Evolutionary conservation across 2,329 filamentous ascomycete genomes (phyloP).

Genomic region (Chaetothyriales sp.): DNA sequence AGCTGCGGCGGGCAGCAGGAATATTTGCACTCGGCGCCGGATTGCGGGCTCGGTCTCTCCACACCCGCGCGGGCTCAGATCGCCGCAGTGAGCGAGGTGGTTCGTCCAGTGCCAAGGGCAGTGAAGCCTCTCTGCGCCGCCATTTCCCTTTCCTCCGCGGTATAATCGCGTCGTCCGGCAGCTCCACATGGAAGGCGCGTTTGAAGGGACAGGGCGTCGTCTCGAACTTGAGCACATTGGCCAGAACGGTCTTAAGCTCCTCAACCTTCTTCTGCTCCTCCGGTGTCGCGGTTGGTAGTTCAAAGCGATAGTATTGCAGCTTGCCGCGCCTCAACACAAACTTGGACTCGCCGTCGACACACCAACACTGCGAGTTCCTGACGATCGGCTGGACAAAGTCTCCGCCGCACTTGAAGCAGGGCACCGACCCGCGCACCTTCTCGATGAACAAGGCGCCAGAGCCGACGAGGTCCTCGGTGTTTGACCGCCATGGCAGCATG

Average conservation of each 20-base stretch:
- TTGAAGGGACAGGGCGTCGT: constrained; percentile 77
- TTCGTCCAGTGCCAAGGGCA: constrained; percentile 20
- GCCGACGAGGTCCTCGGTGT: constrained; percentile 68
- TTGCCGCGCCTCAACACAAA: constrained; percentile 77
- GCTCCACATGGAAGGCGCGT: constrained; percentile 56
- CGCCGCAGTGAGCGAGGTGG: constrained; percentile 7
- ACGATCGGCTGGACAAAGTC: constrained; percentile 72
- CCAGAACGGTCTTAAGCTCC: constrained; percentile 53
- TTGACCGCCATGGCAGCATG: constrained; percentile 56
- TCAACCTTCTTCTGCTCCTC: constrained; percentile 50
- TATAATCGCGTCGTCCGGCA: constrained; percentile 53
- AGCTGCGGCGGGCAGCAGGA: constrained; percentile 10
- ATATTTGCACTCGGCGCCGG: constrained; percentile 5
- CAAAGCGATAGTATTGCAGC: constrained; percentile 80
- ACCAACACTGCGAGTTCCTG: constrained; percentile 86
- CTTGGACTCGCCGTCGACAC: constrained; percentile 66
- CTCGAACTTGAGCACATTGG: constrained; percentile 66
- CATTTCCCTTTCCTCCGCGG: constrained; percentile 54
- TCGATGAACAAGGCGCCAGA: constrained; percentile 73
- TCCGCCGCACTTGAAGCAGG: constrained; percentile 57
- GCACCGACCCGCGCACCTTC: constrained; percentile 68
- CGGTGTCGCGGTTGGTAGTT: constrained; percentile 52
- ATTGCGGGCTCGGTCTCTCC: constrained; percentile 11
- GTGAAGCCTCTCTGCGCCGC: constrained; percentile 43
- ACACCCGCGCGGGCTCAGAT: constrained; percentile 10